Conservation (phyloP, 192 early-diverging fungal genomes). For the Gamsiella multidivaricata region DNA sequence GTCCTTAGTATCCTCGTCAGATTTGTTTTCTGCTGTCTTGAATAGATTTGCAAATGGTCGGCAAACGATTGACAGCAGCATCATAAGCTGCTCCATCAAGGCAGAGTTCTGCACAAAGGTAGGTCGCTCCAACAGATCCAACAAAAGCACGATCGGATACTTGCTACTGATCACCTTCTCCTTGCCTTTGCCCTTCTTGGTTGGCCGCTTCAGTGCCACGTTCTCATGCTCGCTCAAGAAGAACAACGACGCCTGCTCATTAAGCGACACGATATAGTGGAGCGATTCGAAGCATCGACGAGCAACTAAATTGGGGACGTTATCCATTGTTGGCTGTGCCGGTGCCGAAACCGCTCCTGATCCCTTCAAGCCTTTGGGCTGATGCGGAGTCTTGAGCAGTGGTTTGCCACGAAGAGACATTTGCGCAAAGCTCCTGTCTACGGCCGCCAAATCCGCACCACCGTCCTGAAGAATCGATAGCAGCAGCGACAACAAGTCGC, state of each 20-base stretch:
- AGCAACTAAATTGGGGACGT: conserved; percentile 88
- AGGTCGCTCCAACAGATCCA: conserved; percentile 87
- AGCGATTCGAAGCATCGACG: conserved; percentile 91
- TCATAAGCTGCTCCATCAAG: conserved; percentile 91
- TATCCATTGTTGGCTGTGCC: conserved; percentile 58
- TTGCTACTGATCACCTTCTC: conserved; percentile 59
- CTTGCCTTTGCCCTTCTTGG: conserved; percentile 75
- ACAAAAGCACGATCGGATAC: conserved; percentile 78
- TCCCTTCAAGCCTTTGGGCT: conserved; percentile 28
- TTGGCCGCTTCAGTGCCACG: conserved; percentile 62
- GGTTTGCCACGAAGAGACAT: conserved; percentile 74
- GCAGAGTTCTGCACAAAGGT: conserved; percentile 81
- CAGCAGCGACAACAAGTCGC: conserved; percentile 88
- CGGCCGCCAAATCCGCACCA: conserved; percentile 75
- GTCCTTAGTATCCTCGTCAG: neutral
- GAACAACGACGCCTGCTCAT: conserved; percentile 80
- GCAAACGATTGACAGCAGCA: conserved; percentile 82
- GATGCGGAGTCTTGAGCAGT: conserved; percentile 54
- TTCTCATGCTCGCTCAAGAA: conserved; percentile 81
- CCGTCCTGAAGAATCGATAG: conserved; percentile 89
- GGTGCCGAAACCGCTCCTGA: conserved; percentile 9
- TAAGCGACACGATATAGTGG: conserved; percentile 81
- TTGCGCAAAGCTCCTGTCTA: conserved; percentile 81
- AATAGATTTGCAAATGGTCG: conserved; percentile 77
- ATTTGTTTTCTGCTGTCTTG: conserved; percentile 51